phyloP scores from a whole-genome alignment of 2,329 filamentous ascomycete species.

The Blastomyces percursus region DNA sequence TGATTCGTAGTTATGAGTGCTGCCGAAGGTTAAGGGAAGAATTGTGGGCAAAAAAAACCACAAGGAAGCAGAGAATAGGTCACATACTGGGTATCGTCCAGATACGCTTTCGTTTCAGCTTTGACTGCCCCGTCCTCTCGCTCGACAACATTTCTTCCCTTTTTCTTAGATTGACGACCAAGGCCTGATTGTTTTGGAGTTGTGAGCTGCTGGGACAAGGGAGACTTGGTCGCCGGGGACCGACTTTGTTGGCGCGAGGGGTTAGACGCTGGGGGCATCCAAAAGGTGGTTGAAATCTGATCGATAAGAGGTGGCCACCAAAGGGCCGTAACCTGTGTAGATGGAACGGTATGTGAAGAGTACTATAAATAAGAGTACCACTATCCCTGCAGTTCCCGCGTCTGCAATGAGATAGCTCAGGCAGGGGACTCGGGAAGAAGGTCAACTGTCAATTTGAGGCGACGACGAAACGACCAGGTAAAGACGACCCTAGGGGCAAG shows the following conservation, averaged over 20 bases:
- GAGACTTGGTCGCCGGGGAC: slow-evolving; percentile 24
- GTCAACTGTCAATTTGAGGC: not conserved
- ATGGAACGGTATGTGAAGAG: not conserved
- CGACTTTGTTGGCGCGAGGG: slow-evolving; percentile 29
- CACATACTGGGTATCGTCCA: slow-evolving; percentile 28
- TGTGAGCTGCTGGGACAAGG: slow-evolving; percentile 20
- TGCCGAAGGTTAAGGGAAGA: not conserved
- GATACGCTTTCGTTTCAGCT: slow-evolving; percentile 22
- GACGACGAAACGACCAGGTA: not conserved
- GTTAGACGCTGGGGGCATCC: slow-evolving; percentile 35
- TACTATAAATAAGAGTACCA: not conserved
- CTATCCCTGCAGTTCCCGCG: not conserved
- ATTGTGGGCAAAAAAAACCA: not conserved
- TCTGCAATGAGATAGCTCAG: too few species aligned
- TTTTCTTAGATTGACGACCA: slow-evolving; percentile 30
- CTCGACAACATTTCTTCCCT: slow-evolving; percentile 28
- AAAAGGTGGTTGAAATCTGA: slow-evolving; percentile 19
- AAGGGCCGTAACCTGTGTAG: slow-evolving; percentile 17
- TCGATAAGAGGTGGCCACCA: slow-evolving; percentile 19
- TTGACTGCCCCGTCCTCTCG: slow-evolving; percentile 28
- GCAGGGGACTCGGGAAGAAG: not conserved
- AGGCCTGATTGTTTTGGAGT: slow-evolving; percentile 23
- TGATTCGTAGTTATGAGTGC: not conserved
- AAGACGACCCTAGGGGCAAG: not conserved
- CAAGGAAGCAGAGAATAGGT: not conserved